phyloP scores from a whole-genome alignment of 139 green algal genomes.

The Coelastrella sp. region DNA sequence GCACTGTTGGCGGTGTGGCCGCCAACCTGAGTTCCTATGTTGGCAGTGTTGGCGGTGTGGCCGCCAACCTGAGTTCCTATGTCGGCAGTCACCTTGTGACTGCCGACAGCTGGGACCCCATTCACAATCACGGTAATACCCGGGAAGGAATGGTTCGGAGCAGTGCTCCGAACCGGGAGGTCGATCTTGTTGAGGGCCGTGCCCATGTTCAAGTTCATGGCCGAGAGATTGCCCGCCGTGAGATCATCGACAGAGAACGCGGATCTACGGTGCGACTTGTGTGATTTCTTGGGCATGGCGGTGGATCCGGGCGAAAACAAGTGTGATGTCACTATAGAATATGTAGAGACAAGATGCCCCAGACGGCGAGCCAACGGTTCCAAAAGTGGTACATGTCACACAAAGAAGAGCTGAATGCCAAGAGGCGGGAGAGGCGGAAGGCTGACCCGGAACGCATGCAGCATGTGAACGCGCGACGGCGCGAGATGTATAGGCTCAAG shows the following conservation, averaged over 20 bases:
- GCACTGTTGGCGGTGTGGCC: background rate
- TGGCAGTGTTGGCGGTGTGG: background rate
- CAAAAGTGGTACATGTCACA: background rate
- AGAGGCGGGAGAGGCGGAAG: background rate
- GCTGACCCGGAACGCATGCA: background rate
- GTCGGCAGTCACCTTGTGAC: background rate
- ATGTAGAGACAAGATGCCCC: background rate
- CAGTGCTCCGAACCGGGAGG: no score
- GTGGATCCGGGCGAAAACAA: no score
- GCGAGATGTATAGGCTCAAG: background rate
- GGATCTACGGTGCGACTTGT: no score
- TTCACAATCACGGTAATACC: no score
- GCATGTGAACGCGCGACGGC: background rate
- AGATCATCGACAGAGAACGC: no score
- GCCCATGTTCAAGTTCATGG: no score
- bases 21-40: background rate
- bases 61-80: background rate
- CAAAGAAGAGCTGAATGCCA: background rate
- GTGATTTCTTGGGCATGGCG: no score
- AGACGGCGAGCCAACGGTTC: background rate
- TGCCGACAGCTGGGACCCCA: no score
- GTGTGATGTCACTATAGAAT: background rate
- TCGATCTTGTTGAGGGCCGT: no score
- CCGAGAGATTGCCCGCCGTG: no score
- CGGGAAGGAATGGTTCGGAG: no score